These are phyloP conservation scores for Alternaria viburni DNA, from an alignment of 2,329 filamentous ascomycete genomes.

Conservation along the genomic window DNA sequence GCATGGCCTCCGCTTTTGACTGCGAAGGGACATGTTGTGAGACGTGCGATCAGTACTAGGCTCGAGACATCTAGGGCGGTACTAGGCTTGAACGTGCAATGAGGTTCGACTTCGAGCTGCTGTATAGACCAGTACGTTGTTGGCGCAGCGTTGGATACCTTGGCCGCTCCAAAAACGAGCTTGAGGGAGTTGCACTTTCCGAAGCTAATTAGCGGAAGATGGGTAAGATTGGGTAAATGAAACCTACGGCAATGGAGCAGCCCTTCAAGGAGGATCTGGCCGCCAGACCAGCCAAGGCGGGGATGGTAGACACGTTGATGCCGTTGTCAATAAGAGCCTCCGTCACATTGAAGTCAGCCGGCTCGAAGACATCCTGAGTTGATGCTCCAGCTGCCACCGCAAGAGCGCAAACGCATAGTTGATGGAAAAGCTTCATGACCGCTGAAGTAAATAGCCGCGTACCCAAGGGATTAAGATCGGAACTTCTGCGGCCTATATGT, in stretches of 20 bases:
- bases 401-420: background rate
- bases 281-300: conserved; percentile 9
- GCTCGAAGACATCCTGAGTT: conserved; percentile 18
- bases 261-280: background rate
- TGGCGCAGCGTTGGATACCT: conserved; percentile 13
- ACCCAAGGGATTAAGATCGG: background rate
- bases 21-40: conserved; percentile 47
- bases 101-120: conserved; percentile 16
- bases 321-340: conserved; percentile 26
- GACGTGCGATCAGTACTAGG: conserved; percentile 18
- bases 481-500: background rate
- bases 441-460: background rate
- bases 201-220: background rate
- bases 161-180: conserved; percentile 19
- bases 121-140: conserved; percentile 20
- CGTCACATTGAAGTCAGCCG: conserved; percentile 24
- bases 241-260: conserved; percentile 29
- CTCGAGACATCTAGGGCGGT: conserved; percentile 19
- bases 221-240: background rate
- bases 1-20: conserved; percentile 55
- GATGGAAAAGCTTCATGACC: background rate
- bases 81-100: conserved; percentile 21
- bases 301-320: conserved; percentile 21
- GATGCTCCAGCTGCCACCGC: background rate
- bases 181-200: conserved; percentile 29